phyloP scores from a whole-genome alignment of 169 alveolate genomes.

The Eimeria zaria region DNA sequence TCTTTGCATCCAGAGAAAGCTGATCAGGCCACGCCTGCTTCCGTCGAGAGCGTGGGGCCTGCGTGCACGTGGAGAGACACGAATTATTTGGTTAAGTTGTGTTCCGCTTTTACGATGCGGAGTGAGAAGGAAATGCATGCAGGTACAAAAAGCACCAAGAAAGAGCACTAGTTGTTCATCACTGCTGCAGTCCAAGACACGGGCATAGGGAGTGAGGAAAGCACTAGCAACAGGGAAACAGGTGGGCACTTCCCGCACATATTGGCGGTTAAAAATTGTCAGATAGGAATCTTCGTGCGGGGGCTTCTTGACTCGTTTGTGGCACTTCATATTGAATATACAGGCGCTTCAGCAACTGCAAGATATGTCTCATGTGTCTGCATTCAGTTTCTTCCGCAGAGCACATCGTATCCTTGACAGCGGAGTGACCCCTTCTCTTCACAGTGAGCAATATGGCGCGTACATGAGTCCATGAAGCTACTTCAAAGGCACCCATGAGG shows the following conservation, averaged over 20 bases:
- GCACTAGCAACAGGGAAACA: neutral
- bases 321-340: slow-evolving; percentile 3
- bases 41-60: slow-evolving; percentile 45
- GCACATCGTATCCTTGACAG: neutral
- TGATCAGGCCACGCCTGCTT: slow-evolving; percentile 16
- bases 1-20: slow-evolving; percentile 21
- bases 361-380: neutral
- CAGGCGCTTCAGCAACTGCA: neutral
- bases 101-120: neutral
- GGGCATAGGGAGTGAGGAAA: neutral
- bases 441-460: neutral
- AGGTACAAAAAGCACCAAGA: too few relatives aligned
- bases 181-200: neutral
- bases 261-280: slow-evolving; percentile 50
- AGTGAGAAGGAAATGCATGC: neutral
- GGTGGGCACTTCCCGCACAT: neutral
- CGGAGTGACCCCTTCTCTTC: neutral
- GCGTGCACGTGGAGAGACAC: neutral
- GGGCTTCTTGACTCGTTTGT: neutral
- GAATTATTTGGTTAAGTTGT: neutral
- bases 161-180: neutral
- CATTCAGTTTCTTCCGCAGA: neutral
- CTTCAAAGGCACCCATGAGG: neutral
- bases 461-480: neutral
- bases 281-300: slow-evolving; percentile 53